These are phyloP conservation scores for Sonneratia caseolaris DNA, from an alignment of 345 rosid species.

Conservation along the genomic window DNA sequence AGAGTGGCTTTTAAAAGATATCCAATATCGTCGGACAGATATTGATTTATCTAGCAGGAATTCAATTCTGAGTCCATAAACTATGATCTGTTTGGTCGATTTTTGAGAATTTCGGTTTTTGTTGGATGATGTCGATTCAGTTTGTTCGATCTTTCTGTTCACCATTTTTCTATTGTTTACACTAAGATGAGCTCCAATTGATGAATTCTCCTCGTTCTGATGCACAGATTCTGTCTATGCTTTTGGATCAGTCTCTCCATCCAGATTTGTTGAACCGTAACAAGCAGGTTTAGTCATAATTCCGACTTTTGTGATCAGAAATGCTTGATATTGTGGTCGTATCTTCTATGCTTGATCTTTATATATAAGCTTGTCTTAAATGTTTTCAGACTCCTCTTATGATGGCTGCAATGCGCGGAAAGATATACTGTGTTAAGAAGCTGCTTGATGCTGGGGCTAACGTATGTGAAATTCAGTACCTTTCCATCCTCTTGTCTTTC, in stretches of 20 bases:
- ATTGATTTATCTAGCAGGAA: not conserved
- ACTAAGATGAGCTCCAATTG: not conserved
- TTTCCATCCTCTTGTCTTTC: not conserved
- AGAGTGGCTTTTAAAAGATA: not conserved
- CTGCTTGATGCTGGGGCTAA: conserved; percentile 94
- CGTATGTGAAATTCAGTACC: conserved; percentile 34
- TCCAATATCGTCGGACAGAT: not conserved
- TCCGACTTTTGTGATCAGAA: conserved; percentile 1
- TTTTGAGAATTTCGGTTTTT: not conserved
- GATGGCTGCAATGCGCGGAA: conserved; percentile 98
- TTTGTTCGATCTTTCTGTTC: not conserved
- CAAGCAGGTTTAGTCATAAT: conserved; percentile 53
- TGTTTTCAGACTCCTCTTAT: conserved; percentile 75
- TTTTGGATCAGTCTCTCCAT: conserved; percentile 61
- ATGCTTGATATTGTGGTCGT: not conserved
- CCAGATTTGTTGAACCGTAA: conserved; percentile 82
- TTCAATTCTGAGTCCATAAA: not conserved
- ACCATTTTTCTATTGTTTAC: conserved; percentile 6
- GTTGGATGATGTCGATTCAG: not conserved
- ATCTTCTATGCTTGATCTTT: conserved; percentile 5
- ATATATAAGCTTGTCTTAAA: not conserved
- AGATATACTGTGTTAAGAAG: conserved; percentile 65
- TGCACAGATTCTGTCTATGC: conserved; percentile 64
- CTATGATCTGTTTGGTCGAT: not conserved
- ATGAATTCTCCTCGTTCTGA: not conserved